Conservation (phyloP, 73 alveolate species). For the Paramecium sonneborni region DNA sequence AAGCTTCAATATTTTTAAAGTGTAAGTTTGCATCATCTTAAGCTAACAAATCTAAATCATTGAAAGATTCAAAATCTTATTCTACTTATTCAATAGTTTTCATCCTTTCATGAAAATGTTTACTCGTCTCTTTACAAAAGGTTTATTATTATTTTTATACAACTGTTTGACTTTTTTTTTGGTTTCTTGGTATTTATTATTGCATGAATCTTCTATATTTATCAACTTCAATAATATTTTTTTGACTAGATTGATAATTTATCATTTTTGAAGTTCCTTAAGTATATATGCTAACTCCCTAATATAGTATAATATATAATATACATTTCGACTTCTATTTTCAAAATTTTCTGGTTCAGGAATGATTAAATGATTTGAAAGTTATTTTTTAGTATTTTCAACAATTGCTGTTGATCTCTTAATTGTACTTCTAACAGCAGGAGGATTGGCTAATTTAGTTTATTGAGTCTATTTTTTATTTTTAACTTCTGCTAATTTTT, state of each 20-base stretch:
- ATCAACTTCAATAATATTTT: neutral
- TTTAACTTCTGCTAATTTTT: constrained; percentile 19
- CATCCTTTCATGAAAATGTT: neutral
- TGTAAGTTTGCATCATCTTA: neutral
- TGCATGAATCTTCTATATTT: neutral
- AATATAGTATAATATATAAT: neutral
- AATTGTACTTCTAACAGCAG: constrained; percentile 12
- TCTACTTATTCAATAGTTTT: constrained; percentile 20
- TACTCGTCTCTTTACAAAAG: neutral
- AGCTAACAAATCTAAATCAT: constrained; percentile 36
- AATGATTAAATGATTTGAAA: neutral
- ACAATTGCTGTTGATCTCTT: neutral
- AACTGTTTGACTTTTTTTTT: neutral
- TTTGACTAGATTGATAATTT: neutral
- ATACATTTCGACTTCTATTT: constrained; percentile 16
- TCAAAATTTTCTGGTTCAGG: neutral
- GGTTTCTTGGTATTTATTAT: neutral
- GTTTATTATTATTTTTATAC: neutral
- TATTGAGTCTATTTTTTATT: neutral
- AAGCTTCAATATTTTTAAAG: constrained; percentile 36
- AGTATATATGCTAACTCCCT: neutral
- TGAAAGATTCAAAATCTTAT: constrained; percentile 11
- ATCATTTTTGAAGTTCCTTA: constrained; percentile 8
- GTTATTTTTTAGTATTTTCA: neutral
- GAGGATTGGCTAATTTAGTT: neutral